Percentiles rank a stretch among this genome's conserved stretches.
phyloP scores from a whole-genome alignment of 495 filamentous ascomycete genomes.

The Bathelium albidoporum region DNA sequence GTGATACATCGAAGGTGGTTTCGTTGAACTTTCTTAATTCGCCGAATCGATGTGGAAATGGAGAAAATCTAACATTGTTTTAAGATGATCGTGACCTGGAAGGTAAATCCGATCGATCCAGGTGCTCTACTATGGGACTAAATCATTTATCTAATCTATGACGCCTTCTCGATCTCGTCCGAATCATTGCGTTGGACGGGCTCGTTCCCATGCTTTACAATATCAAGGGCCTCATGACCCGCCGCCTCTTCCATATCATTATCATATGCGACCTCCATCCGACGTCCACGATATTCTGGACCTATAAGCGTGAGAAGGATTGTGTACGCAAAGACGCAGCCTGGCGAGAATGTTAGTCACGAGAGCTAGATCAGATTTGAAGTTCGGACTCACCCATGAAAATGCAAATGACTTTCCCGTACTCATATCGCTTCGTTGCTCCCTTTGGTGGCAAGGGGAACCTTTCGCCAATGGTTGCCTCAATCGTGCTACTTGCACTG shows the following conservation, averaged over 20 bases:
- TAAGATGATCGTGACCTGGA: no score
- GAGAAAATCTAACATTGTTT: no score
- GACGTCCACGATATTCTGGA: slow-evolving; percentile 59
- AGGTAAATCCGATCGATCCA: neutral
- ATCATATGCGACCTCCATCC: slow-evolving; percentile 59
- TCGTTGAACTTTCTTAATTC: no score
- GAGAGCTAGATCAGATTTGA: neutral
- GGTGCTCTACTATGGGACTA: neutral
- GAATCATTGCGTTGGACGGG: slow-evolving; percentile 7
- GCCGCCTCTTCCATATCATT: slow-evolving; percentile 50
- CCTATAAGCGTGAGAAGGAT: slow-evolving; percentile 67
- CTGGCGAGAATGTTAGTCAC: slow-evolving; percentile 22
- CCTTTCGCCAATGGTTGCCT: slow-evolving; percentile 67
- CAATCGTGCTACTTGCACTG: slow-evolving; percentile 71
- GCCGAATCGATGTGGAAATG: no score
- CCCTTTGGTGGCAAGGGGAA: slow-evolving; percentile 58
- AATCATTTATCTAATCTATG: neutral
- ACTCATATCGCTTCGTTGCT: slow-evolving; percentile 51
- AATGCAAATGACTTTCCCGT: slow-evolving; percentile 85
- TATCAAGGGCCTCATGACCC: slow-evolving; percentile 27
- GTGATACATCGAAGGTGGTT: no score
- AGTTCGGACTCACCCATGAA: slow-evolving; percentile 32
- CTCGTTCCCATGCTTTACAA: neutral
- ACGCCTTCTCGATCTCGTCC: slow-evolving; percentile 15
- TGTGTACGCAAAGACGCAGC: slow-evolving; percentile 74